Evolutionary conservation across 2,329 filamentous ascomycete genomes (phyloP), one percentile per base, ranked within the genome.

Genomic region (Zalaria sp.): DNA sequence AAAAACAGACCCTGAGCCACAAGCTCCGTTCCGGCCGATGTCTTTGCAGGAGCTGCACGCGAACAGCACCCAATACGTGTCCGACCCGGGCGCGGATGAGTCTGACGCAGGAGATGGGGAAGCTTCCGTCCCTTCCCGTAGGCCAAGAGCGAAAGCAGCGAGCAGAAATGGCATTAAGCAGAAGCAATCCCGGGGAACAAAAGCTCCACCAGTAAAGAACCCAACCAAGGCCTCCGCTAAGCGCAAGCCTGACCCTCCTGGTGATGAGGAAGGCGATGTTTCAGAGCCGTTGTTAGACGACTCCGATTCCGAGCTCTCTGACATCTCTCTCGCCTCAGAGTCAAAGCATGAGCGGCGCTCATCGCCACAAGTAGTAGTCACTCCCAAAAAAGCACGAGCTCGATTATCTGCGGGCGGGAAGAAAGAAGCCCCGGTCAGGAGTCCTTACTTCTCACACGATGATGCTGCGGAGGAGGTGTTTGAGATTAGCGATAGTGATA

Each of bases 61-160:
- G 26, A 37, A 41, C 43, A n/a, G 35, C 11, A 27, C 25, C 29
- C 7, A 32, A 7, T 7, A 32, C n/a, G 3, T n/a, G 7, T 7
- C 8, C 25, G 25, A 5, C 5, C 18, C 10, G 2, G 25, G 4
- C 5, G 8, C 10, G 2, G 37, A 32, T 26, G 39, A 40, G 5
- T 26, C 34, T 51, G 51, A 25, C 49, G 53, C 5, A 2, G 57
- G 52, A 26, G 54, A 59, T 39, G 56, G 58, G 4, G 51, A 56
- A 0, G 44, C 60, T 48, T 2, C 7, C n/a, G 29, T 32, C n/a
- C 29, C 7, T 7, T n/a, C 29, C 29, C 7, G 29, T n/a, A 32
- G 29, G n/a, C 29, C 29, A 32, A 7, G n/a, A n/a, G 7, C 7
- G 29, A 7, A n/a, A 7, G 29, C 29, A 7, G n/a, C 29, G 7